Evolutionary conservation across 2,329 filamentous ascomycete species (phyloP).

Genomic region (Clonostachys sp.): DNA sequence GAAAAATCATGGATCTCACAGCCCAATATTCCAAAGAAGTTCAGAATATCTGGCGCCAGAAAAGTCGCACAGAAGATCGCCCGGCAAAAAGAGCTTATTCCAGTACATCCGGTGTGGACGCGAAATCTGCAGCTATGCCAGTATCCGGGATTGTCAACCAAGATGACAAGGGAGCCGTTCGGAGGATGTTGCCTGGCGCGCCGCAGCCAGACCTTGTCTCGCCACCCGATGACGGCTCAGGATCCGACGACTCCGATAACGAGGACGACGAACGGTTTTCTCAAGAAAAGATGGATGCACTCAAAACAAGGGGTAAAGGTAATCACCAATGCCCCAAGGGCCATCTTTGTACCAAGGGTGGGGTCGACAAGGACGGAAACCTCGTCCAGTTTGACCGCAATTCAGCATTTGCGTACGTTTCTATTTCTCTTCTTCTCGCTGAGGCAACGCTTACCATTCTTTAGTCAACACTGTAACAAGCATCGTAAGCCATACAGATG

Average conservation of each 20-base stretch:
- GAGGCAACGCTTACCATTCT: background rate
- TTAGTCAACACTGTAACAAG: conserved; percentile 36
- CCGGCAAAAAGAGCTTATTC: no score
- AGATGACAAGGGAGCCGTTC: no score
- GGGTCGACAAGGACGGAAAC: conserved; percentile 29
- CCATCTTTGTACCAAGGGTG: conserved; percentile 29
- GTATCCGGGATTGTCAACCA: no score
- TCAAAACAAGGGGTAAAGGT: conserved; percentile 32
- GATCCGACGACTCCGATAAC: conserved; percentile 19
- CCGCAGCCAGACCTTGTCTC: conserved; percentile 5
- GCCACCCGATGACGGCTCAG: conserved; percentile 9
- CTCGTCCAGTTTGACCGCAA: conserved; percentile 33
- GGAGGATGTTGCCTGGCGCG: background rate
- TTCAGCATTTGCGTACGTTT: conserved; percentile 29
- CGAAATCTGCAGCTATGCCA: no score
- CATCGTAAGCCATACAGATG: conserved; percentile 35
- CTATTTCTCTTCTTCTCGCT: conserved; percentile 3
- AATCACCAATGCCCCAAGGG: conserved; percentile 28
- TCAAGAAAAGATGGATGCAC: conserved; percentile 29
- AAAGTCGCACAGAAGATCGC: conserved; percentile 1
- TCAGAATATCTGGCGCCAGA: conserved; percentile 19
- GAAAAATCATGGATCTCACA: conserved; percentile 25
- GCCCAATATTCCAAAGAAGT: conserved; percentile 25
- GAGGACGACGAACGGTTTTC: conserved; percentile 27
- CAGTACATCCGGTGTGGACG: no score